These are phyloP conservation scores for Hypsizygus marmoreus DNA, from an alignment of 768 basidiomycete species.

Conservation along the genomic window DNA sequence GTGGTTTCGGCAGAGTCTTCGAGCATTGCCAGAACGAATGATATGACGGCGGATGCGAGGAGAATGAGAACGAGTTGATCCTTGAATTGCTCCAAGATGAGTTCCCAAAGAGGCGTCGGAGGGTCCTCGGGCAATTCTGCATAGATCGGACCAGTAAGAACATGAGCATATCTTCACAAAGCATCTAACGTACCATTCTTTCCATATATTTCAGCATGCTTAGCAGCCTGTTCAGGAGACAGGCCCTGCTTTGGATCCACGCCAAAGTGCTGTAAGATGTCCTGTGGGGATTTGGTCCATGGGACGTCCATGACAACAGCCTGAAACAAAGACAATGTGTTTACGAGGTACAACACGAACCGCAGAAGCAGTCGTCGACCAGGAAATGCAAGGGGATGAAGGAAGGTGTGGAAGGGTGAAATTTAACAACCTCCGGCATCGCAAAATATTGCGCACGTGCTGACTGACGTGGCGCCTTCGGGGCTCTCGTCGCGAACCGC, in stretches of 20 bases:
- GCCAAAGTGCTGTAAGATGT: slow-evolving; percentile 72
- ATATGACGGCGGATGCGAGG: slow-evolving; percentile 89
- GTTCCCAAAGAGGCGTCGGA: slow-evolving; percentile 87
- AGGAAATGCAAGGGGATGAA: slow-evolving; percentile 3
- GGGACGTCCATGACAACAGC: slow-evolving; percentile 61
- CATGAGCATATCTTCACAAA: neutral
- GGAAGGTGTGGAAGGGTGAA: slow-evolving; percentile 1
- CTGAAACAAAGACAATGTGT: slow-evolving; percentile 15
- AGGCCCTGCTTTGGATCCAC: slow-evolving; percentile 70
- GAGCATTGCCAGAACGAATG: slow-evolving; percentile 87
- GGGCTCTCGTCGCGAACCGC: neutral
- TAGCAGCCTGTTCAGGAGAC: slow-evolving; percentile 61
- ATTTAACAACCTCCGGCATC: slow-evolving; percentile 7
- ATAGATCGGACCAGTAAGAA: slow-evolving; percentile 5
- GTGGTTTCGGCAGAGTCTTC: slow-evolving; percentile 73
- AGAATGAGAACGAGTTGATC: slow-evolving; percentile 98
- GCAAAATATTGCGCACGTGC: slow-evolving; percentile 36
- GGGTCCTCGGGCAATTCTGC: slow-evolving; percentile 92
- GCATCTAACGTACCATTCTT: slow-evolving; percentile 65
- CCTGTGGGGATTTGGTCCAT: slow-evolving; percentile 73
- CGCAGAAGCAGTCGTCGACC: slow-evolving; percentile 13
- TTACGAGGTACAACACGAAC: slow-evolving; percentile 12
- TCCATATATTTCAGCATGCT: slow-evolving; percentile 80
- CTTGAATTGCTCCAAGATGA: slow-evolving; percentile 98
- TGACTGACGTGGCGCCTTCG: slow-evolving; percentile 42